Evolutionary conservation across 139 green algal genomes (phyloP).

Genomic region (Parachlorella kessleri): DNA sequence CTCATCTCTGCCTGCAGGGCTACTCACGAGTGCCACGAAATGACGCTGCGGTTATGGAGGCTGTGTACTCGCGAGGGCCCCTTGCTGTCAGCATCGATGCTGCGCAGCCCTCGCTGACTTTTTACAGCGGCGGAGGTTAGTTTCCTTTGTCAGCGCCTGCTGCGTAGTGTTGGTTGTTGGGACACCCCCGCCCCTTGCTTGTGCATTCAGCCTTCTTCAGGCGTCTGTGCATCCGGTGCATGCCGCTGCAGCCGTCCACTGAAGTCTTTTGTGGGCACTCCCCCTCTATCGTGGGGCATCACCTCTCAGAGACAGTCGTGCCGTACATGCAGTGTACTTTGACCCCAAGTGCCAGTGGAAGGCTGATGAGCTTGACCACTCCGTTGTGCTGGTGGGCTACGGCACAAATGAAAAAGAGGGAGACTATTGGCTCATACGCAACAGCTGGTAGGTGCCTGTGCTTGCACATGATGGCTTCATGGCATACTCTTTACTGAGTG

Average conservation of each 20-base stretch:
- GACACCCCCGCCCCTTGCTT: too few species aligned
- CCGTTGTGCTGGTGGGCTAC: conserved; percentile 79
- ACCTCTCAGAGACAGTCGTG: neutral
- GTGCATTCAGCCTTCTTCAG: too few species aligned
- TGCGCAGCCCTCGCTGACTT: conserved; percentile 62
- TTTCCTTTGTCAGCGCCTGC: too few species aligned
- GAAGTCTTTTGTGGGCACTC: too few species aligned
- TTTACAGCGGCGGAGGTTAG: conserved; percentile 61
- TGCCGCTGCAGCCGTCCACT: too few species aligned
- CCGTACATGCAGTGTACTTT: conserved; percentile 3
- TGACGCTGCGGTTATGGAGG: conserved; percentile 63
- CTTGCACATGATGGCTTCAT: neutral
- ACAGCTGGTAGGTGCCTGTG: conserved; percentile 9
- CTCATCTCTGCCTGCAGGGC: conserved; percentile 21
- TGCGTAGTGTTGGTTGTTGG: too few species aligned
- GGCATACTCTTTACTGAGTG: neutral
- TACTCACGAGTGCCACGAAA: conserved; percentile 45
- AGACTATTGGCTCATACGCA: conserved; percentile 46
- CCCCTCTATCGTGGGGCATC: too few species aligned
- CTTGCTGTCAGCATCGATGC: conserved; percentile 59
- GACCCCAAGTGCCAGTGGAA: conserved; percentile 56
- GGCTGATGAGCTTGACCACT: conserved; percentile 69
- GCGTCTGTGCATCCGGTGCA: too few species aligned
- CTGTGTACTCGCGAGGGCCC: conserved; percentile 41
- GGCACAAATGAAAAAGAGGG: conserved; percentile 32